These are phyloP conservation scores for Xylaria curta DNA, from an alignment of 495 filamentous ascomycete species.

Conservation along the genomic window DNA sequence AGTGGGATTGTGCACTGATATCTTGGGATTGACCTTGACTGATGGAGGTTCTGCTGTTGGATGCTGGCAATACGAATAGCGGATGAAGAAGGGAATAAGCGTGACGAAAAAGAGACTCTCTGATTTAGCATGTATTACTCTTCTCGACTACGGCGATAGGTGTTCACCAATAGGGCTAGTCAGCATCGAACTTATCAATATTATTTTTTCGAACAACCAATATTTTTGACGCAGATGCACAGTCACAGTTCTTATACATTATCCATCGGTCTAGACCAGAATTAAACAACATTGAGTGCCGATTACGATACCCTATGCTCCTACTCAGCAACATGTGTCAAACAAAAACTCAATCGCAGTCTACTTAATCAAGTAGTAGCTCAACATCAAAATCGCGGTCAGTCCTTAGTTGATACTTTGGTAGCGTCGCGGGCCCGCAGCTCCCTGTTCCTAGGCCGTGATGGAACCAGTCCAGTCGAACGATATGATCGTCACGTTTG, in stretches of 20 bases:
- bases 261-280: not conserved
- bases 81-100: not conserved
- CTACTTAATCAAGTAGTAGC: constrained; percentile 48
- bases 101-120: not conserved
- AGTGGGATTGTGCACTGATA: constrained; percentile 24
- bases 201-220: not conserved
- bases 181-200: constrained; percentile 11
- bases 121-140: constrained; percentile 23
- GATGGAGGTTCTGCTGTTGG: constrained; percentile 8
- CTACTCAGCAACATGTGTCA: not conserved
- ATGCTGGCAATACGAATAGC: constrained; percentile 36
- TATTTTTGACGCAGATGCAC: not conserved
- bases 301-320: not conserved
- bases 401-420: constrained; percentile 54
- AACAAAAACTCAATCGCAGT: not conserved
- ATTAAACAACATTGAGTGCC: not conserved
- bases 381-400: constrained; percentile 55
- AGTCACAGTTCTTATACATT: too few relatives aligned
- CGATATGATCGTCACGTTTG: constrained; percentile 56
- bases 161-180: not conserved
- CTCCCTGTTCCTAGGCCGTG: constrained; percentile 61
- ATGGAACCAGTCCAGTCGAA: constrained; percentile 67
- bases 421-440: constrained; percentile 59
- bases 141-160: not conserved
- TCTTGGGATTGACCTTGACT: constrained; percentile 29